Conservation (phyloP, 352 stramenopile species). For the Phytophthora pluvialis region DNA sequence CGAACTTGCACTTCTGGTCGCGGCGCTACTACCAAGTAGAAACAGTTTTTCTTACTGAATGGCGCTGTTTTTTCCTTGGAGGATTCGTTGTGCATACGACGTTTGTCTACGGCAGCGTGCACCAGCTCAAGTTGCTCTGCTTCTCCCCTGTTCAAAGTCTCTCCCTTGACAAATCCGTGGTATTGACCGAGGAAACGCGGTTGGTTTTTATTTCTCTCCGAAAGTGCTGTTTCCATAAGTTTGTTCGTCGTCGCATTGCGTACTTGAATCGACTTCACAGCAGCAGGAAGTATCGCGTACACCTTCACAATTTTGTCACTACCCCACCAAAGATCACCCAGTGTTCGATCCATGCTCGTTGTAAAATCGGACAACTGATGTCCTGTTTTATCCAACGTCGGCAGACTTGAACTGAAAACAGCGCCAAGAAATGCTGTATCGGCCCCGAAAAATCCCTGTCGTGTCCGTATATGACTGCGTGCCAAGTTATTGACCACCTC, state of each 20-base stretch:
- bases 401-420: slow-evolving; percentile 36
- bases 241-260: slow-evolving; percentile 52
- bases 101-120: slow-evolving; percentile 31
- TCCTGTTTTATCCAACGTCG: slow-evolving; percentile 20
- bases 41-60: slow-evolving; percentile 48
- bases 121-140: slow-evolving; percentile 39
- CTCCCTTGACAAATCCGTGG: slow-evolving; percentile 56
- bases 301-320: slow-evolving; percentile 56
- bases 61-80: slow-evolving; percentile 3
- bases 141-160: slow-evolving; percentile 40
- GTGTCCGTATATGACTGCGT: slow-evolving; percentile 41
- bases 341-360: not conserved
- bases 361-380: slow-evolving; percentile 5
- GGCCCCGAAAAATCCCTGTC: slow-evolving; percentile 47
- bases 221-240: slow-evolving; percentile 38
- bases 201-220: slow-evolving; percentile 36
- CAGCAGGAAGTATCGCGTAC: slow-evolving; percentile 50
- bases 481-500: slow-evolving; percentile 39
- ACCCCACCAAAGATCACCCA: slow-evolving; percentile 49
- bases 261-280: slow-evolving; percentile 41
- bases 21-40: slow-evolving; percentile 58
- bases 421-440: slow-evolving; percentile 52
- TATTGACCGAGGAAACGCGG: slow-evolving; percentile 68
- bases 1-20: slow-evolving; percentile 50
- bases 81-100: not conserved